Conservation (phyloP, 139 green algal species). For the Medakamo hakoo region DNA sequence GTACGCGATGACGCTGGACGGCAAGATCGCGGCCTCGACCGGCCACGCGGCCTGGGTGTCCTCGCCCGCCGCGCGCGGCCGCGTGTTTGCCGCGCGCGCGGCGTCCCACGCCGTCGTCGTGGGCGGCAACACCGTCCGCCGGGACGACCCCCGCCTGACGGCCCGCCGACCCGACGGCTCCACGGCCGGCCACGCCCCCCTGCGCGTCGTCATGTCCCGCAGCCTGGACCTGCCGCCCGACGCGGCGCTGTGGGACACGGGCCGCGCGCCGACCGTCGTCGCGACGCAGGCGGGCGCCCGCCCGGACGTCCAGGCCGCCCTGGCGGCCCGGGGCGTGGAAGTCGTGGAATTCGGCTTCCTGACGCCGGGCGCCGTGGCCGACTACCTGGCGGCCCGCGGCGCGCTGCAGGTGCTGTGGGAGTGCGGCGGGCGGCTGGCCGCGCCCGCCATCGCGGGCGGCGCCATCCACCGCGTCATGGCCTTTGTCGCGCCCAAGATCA, state of each 20-base stretch:
- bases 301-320: slow-evolving; percentile 38
- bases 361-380: slow-evolving; percentile 54
- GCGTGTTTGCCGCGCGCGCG: slow-evolving; percentile 68
- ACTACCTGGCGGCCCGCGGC: slow-evolving; percentile 80
- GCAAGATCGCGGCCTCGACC: slow-evolving; percentile 85
- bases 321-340: slow-evolving; percentile 61
- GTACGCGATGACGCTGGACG: slow-evolving; percentile 99
- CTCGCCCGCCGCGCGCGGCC: slow-evolving; percentile 31
- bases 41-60: slow-evolving; percentile 93
- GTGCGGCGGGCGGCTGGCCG: slow-evolving; percentile 86
- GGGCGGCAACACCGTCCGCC: slow-evolving; percentile 62
- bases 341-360: slow-evolving; percentile 98
- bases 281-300: slow-evolving; percentile 81
- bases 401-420: slow-evolving; percentile 93
- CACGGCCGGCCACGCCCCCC: slow-evolving; percentile 68
- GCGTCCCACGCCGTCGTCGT: slow-evolving; percentile 81
- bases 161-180: too few species aligned
- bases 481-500: slow-evolving; percentile 89
- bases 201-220: slow-evolving; percentile 81
- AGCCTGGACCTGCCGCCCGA: slow-evolving; percentile 65
- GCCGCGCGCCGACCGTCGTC: slow-evolving; percentile 83
- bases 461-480: slow-evolving; percentile 89
- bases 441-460: slow-evolving; percentile 67
- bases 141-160: slow-evolving; percentile 40
- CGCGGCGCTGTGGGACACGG: slow-evolving; percentile 79